phyloP scores from a whole-genome alignment of 2,329 filamentous ascomycete species.

The Trichoderma oligosporum region DNA sequence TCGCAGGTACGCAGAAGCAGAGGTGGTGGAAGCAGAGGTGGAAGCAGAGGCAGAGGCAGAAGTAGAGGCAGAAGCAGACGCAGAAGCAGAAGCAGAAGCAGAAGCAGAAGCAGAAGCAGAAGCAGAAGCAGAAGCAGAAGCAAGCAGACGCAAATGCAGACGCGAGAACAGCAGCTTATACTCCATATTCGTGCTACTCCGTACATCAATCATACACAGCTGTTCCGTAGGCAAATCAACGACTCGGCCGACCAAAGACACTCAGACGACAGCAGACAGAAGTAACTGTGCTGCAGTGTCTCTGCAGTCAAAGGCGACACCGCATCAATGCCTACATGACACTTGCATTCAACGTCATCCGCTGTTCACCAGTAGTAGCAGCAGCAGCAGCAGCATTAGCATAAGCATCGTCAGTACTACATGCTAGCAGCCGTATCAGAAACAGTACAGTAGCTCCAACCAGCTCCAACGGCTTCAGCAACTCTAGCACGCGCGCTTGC shows the following conservation, averaged over 20 bases:
- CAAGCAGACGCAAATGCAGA: neutral
- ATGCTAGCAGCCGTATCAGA: neutral
- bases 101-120: neutral
- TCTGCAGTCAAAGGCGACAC: constrained; percentile 4
- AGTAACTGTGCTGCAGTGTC: constrained; percentile 2
- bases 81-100: neutral
- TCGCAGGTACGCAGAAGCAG: constrained; percentile 9
- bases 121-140: constrained; percentile 10
- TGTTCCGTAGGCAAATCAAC: neutral
- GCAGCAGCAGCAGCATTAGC: neutral
- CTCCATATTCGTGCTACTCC: too few species aligned
- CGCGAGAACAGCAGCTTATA: neutral
- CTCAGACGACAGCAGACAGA: neutral
- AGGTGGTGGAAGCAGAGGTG: neutral
- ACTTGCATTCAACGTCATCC: neutral
- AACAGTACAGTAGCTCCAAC: neutral
- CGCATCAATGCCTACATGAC: constrained; percentile 6
- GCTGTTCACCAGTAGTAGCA: neutral
- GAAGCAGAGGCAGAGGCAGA: constrained; percentile 9
- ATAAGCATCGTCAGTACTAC: neutral
- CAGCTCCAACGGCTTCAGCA: neutral
- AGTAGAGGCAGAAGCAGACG: constrained; percentile 14
- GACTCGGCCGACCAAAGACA: neutral
- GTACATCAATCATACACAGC: neutral
- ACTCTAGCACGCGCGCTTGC: neutral